Percentiles rank a stretch among this genome's conserved stretches.
phyloP scores from a whole-genome alignment of 805 yeast species.

The Saccharomycopsis fibuligera region DNA sequence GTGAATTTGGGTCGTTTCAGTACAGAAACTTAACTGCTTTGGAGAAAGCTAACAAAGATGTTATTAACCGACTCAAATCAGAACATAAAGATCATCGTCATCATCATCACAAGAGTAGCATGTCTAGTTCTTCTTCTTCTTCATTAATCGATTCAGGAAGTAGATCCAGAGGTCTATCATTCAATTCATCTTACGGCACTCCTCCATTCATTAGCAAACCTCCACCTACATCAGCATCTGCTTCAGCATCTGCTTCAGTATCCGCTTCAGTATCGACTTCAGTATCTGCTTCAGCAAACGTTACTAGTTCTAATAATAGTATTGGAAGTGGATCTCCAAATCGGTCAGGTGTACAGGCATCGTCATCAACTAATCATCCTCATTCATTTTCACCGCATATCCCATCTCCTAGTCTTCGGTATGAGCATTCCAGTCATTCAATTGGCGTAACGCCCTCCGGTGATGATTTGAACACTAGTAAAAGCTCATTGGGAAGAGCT shows the following conservation, averaged over 20 bases:
- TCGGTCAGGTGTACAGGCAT: no score
- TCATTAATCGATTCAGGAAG: slow-evolving; percentile 32
- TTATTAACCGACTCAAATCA: slow-evolving; percentile 74
- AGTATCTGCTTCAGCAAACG: no score
- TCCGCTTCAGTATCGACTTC: not conserved
- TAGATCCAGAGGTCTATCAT: slow-evolving; percentile 34
- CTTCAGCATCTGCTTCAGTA: not conserved
- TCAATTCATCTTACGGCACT: slow-evolving; percentile 22
- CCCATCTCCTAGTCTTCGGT: slow-evolving; percentile 27
- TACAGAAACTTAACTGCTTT: slow-evolving; percentile 84
- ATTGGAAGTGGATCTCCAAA: no score
- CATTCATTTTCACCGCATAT: slow-evolving; percentile 8
- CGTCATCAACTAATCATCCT: slow-evolving; percentile 4
- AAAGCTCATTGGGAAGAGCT: slow-evolving; percentile 29
- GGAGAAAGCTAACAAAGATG: slow-evolving; percentile 91
- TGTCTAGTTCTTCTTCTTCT: slow-evolving; percentile 37
- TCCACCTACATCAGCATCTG: not conserved
- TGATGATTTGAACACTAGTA: slow-evolving; percentile 27
- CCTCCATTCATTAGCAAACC: slow-evolving; percentile 18
- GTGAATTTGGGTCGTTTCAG: slow-evolving; percentile 88
- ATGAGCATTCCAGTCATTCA: slow-evolving; percentile 31
- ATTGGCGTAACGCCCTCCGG: no score
- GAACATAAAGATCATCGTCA: slow-evolving; percentile 59
- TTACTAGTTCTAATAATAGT: no score
- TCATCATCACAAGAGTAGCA: slow-evolving; percentile 31